Conservation (phyloP, 768 basidiomycete species). For the Termitomyces eurrhizus region DNA sequence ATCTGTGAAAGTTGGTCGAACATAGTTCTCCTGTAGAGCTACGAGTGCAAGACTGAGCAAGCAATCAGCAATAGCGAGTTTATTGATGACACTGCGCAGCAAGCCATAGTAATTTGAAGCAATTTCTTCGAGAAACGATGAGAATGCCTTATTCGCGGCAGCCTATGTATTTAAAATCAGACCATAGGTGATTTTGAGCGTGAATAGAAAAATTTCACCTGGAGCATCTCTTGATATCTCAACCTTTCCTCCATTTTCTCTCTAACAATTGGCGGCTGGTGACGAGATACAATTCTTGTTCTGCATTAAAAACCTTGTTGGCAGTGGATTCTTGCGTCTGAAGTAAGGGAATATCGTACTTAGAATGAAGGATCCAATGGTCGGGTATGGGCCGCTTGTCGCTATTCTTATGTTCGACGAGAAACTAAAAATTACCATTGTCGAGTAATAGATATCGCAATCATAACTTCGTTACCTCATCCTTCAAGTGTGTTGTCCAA, state of each 20-base stretch:
- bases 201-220: constrained; percentile 25
- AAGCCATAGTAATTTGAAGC: constrained; percentile 61
- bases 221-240: constrained; percentile 68
- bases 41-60: constrained; percentile 80
- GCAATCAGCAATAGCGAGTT: constrained; percentile 84
- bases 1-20: constrained; percentile 70
- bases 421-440: constrained; percentile 43
- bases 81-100: constrained; percentile 72
- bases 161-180: constrained; percentile 27
- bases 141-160: constrained; percentile 64
- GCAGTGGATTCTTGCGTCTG: neutral
- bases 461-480: constrained; percentile 52
- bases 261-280: constrained; percentile 67
- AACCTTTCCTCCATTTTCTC: constrained; percentile 65
- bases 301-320: constrained; percentile 29
- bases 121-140: constrained; percentile 67
- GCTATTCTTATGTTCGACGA: constrained; percentile 70
- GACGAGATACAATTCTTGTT: constrained; percentile 70
- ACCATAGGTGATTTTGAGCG: neutral
- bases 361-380: constrained; percentile 64
- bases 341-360: constrained; percentile 32
- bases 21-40: constrained; percentile 72
- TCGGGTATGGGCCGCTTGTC: constrained; percentile 48
- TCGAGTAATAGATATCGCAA: neutral
- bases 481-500: constrained; percentile 61